Base-by-base conservation (phyloP, 768 basidiomycete genomes). In the Gelatoporia subvermispora region DNA sequence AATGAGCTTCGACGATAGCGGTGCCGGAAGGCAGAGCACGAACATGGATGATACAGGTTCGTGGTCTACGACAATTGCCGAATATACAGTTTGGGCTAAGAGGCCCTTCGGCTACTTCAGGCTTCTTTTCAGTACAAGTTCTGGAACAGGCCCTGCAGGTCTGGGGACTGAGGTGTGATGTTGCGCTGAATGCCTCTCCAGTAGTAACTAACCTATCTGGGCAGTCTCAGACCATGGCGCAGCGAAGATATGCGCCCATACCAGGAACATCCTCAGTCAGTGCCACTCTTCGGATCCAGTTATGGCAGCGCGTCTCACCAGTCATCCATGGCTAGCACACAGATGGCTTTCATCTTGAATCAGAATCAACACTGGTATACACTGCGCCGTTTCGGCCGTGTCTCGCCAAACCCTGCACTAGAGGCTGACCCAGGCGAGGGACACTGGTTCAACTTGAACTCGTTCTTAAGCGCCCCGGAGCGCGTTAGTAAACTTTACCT, bases 21-120 rank as follows among this genome's bases (percentile, higher is more conserved):
- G 72, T 62, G 57, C 65, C 28, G 70, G 67, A 23, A 58, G 59
- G 45, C 63, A 68, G 36, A 85, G 85, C 67, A 72, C 76, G 51
- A 96, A 96, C 61, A 90, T 93, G 87, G 93, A 96, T 57, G 93
- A 94, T 64, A 91, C 90, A 22, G 93, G 91, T 82, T 52, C 28
- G 59, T 35, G 2, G n/a, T 15, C 22, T 16, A n/a, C 25, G 23
- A n/a, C 9, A n/a, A 7, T 38, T 11, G 21, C 28, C 16, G 23
- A 8, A 25, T n/a, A 34, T 7, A 18, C n/a, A n/a, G 24, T 21
- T 13, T 31, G 15, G 17, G 34, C n/a, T 17, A 25, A 45, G 22
- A 10, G 45, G 41, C 16, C 13, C 28, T 13, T 13, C 28, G 24
- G 11, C 16, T 20, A 11, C 44, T 35, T 18, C 55, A 91, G 89